A percentile compares a stretch with the other conserved stretches of the same genome.
Conservation (phyloP, 352 stramenopile genomes). For the Hyphochytrium catenoides region DNA sequence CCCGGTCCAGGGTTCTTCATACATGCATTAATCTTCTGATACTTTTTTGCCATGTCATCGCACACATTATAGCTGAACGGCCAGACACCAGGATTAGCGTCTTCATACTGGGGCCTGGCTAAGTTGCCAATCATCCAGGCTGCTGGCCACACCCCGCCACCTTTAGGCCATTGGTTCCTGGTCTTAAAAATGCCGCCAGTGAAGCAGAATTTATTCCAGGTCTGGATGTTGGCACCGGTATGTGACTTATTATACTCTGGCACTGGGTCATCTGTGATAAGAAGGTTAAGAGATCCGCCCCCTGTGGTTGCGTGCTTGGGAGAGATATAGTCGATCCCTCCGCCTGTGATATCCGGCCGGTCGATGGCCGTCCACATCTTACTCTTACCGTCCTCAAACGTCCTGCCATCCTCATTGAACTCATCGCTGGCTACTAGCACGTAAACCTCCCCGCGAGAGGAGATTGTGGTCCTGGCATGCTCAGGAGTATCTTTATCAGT, state of each 20-base stretch:
- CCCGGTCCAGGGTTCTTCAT: conserved; percentile 75
- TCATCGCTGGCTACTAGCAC: conserved; percentile 77
- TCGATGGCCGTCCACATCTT: conserved; percentile 79
- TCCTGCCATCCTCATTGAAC: conserved; percentile 63
- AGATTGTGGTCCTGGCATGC: conserved; percentile 14
- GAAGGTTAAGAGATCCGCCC: too few species aligned
- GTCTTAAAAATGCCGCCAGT: conserved; percentile 89
- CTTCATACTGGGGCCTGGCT: conserved; percentile 77
- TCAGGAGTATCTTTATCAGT: conserved; percentile 27
- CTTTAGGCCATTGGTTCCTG: conserved; percentile 73
- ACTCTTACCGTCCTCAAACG: conserved; percentile 68
- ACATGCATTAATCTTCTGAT: conserved; percentile 84
- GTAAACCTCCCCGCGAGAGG: conserved; percentile 22
- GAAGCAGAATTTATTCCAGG: conserved; percentile 98
- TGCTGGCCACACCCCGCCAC: conserved; percentile 82
- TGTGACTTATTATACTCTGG: too few species aligned
- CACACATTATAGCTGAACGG: conserved; percentile 89
- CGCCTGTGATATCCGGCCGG: conserved; percentile 73
- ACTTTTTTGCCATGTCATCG: conserved; percentile 62
- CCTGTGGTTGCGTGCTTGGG: too few species aligned
- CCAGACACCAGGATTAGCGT: conserved; percentile 80
- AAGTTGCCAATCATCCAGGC: conserved; percentile 96
- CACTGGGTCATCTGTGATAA: too few species aligned
- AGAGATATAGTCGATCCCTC: conserved; percentile 66
- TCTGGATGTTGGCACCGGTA: conserved; percentile 82